Base-by-base conservation (phyloP, 2,329 filamentous ascomycete genomes). In the Trichoderma gracile region DNA sequence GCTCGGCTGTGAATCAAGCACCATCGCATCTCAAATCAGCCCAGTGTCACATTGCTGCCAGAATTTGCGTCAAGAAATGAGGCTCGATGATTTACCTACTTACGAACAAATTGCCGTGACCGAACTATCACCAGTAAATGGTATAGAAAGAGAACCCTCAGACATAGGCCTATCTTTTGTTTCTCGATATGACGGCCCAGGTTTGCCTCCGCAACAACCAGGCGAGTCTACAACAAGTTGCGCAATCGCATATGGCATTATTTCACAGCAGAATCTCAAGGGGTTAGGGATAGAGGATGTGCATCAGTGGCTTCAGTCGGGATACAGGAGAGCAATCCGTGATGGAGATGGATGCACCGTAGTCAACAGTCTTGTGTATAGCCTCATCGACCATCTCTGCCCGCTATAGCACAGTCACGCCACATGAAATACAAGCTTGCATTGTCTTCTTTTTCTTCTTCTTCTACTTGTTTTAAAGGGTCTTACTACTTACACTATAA, bases 181-280 rank as follows among this genome's bases (percentile, higher is more conserved):
- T 8, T 23, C 40, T 2, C 42, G 33, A 8, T 33, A 57, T 21
- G 40, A 57, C 10, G 6, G 40, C 21, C 54, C 45, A 27, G 46
- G 10, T 15, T 40, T 57, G 1, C 40, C 54, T 21, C 25, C 10
- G 5, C 40, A 23, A 14, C 42, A 33, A 25, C 54, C 40, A 21
- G 54, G 40, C 17, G 54, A 57, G 21, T 45, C 54, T 9, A 57
- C 54, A 45, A 57, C 54, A 46, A 21, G 15, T 30, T 57, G 54
- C 23, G 6, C 15, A 10, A 21, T 23, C 10, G 54, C 54, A 30
- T 57, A 57, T 30, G 2, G 17, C 19, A 57, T 57, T 6, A 57
- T 57, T 46, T 23, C 12, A 12, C 42, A 46, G 10, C 54, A 57
- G 21, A 57, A 57, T 40, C 30, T 57, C 3, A 46, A 57, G 25